Evolutionary conservation across 805 yeast genomes (phyloP).

Genomic region (Metschnikowia cerradonensis): DNA sequence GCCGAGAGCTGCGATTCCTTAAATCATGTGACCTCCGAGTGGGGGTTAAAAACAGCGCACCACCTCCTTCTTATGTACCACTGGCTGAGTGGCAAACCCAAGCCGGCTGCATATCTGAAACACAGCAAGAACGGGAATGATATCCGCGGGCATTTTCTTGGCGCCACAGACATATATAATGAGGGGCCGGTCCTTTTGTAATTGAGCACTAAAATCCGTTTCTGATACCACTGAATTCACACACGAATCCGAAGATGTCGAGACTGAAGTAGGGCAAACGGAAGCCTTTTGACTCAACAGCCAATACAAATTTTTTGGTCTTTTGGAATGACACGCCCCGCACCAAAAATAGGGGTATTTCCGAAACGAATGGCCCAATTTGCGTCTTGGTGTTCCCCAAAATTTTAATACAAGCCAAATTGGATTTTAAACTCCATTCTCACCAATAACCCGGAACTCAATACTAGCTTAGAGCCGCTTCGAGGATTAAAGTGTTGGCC

Average conservation of each 20-base stretch:
- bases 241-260: too few species aligned
- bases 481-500: neutral
- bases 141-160: neutral
- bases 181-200: too few species aligned
- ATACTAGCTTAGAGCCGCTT: neutral
- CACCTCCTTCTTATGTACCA: neutral
- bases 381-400: neutral
- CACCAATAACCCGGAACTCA: neutral
- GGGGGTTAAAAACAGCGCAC: neutral
- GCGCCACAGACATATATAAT: neutral
- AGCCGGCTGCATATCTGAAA: constrained; percentile 3
- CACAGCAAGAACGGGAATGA: neutral
- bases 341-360: neutral
- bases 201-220: too few species aligned
- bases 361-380: too few species aligned
- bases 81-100: neutral
- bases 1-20: neutral
- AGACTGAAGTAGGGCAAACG: too few species aligned
- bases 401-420: neutral
- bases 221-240: too few species aligned
- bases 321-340: neutral
- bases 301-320: too few species aligned
- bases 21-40: neutral
- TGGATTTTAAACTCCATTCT: neutral
- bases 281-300: too few species aligned